Evolutionary conservation across 139 green algal species (phyloP).

Genomic region (Chlamydomonas sphaeroides): DNA sequence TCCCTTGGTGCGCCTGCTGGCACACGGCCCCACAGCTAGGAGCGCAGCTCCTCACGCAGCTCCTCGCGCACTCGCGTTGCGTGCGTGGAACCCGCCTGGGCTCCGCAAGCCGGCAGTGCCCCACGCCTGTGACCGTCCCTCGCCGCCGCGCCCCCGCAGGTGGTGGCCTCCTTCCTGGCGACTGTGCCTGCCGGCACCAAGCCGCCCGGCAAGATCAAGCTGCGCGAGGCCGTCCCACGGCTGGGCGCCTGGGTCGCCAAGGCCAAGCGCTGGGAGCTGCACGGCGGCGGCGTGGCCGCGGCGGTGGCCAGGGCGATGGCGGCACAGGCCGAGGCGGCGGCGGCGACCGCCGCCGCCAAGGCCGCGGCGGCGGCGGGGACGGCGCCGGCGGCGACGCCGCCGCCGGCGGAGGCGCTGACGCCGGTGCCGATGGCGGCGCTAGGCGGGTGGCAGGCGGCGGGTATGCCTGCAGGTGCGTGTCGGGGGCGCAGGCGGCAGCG

Average conservation of each 20-base stretch:
- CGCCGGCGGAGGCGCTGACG: not conserved
- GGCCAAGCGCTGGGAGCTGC: slow-evolving; percentile 9
- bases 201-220: slow-evolving; percentile 54
- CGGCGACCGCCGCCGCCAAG: not conserved
- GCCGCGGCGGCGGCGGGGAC: not conserved
- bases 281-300: not conserved
- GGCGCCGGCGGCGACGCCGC: too few relatives aligned
- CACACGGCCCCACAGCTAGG: too few relatives aligned
- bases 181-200: slow-evolving; percentile 55
- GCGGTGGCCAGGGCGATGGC: not conserved
- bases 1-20: not conserved
- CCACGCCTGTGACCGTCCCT: too few relatives aligned
- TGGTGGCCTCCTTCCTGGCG: slow-evolving; percentile 59
- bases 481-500: too few relatives aligned
- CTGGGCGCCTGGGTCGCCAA: slow-evolving; percentile 9
- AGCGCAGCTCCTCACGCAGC: too few relatives aligned
- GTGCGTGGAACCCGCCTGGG: too few relatives aligned
- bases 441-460: not conserved
- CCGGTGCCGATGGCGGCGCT: not conserved
- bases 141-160: not conserved
- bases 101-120: too few relatives aligned
- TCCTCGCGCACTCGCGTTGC: not conserved
- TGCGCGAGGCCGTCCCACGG: slow-evolving; percentile 41
- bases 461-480: too few relatives aligned
- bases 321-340: not conserved